Evolutionary conservation across 1,139 yeast species (phyloP).

Genomic region (Candida pseudocylindracea): DNA sequence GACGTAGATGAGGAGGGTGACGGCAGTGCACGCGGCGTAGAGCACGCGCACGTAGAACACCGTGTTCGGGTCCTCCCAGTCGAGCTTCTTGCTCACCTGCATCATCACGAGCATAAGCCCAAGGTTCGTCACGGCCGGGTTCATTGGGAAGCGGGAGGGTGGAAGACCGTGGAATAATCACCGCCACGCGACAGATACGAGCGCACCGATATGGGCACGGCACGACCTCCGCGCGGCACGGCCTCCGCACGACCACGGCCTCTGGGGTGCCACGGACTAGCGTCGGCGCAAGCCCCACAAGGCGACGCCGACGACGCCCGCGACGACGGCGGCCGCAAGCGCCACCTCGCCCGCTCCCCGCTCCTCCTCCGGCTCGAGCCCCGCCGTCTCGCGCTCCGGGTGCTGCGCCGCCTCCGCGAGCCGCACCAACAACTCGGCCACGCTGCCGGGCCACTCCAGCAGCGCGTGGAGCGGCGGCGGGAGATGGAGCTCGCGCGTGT

Average conservation of each 20-base stretch:
- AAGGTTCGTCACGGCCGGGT: constrained; percentile 74
- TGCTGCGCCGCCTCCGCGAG: constrained; percentile 71
- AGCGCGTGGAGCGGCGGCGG: constrained; percentile 69
- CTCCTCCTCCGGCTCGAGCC: constrained; percentile 48
- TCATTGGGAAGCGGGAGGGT: constrained; percentile 19
- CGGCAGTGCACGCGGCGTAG: constrained; percentile 42
- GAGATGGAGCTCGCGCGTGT: constrained; percentile 39
- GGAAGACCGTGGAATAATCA: too few relatives aligned
- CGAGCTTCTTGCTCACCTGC: constrained; percentile 83
- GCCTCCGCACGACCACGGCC: too few relatives aligned
- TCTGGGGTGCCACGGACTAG: too few relatives aligned
- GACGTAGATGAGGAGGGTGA: constrained; percentile 47
- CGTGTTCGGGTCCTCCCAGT: constrained; percentile 67
- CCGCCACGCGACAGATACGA: too few relatives aligned
- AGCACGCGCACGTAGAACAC: constrained; percentile 59
- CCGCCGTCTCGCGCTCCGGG: constrained; percentile 68
- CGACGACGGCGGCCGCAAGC: constrained; percentile 44
- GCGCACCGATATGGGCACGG: too few relatives aligned
- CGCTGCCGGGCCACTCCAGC: constrained; percentile 70
- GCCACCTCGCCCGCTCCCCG: constrained; percentile 21
- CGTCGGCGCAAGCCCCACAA: constrained; percentile 30
- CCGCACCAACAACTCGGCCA: constrained; percentile 69
- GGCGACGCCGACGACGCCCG: constrained; percentile 34
- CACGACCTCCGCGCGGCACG: too few relatives aligned
- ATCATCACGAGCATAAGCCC: constrained; percentile 90